Conservation (phyloP, 495 filamentous ascomycete genomes). For the Lophiotrema nucula region DNA sequence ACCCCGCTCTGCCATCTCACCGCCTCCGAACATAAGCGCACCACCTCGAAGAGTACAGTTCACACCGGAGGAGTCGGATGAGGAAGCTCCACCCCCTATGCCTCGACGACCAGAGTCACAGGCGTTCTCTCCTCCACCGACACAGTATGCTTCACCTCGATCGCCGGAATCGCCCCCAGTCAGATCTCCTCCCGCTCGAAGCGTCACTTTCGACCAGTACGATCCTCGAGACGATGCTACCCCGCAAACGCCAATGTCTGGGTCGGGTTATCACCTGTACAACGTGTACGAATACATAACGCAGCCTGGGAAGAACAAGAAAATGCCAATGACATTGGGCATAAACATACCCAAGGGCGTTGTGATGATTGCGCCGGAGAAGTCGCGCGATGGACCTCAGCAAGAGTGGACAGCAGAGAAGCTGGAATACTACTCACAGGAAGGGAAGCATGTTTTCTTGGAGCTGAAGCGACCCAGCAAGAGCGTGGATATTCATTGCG, state of each 20-base stretch:
- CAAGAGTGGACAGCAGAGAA: slow-evolving; percentile 94
- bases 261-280: slow-evolving; percentile 85
- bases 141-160: slow-evolving; percentile 51
- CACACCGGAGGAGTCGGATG: slow-evolving; percentile 60
- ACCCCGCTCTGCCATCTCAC: slow-evolving; percentile 42
- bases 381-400: slow-evolving; percentile 68
- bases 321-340: slow-evolving; percentile 91
- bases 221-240: slow-evolving; percentile 30
- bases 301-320: slow-evolving; percentile 92
- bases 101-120: slow-evolving; percentile 69
- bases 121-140: slow-evolving; percentile 52
- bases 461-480: slow-evolving; percentile 88
- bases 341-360: slow-evolving; percentile 82
- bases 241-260: slow-evolving; percentile 49
- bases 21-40: slow-evolving; percentile 45
- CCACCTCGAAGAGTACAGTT: slow-evolving; percentile 50
- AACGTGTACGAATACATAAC: slow-evolving; percentile 96
- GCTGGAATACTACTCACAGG: slow-evolving; percentile 90
- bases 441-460: slow-evolving; percentile 97
- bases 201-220: slow-evolving; percentile 32
- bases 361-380: slow-evolving; percentile 90
- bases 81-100: slow-evolving; percentile 59
- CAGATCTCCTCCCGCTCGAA: slow-evolving; percentile 57
- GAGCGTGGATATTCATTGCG: slow-evolving; percentile 94
- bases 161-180: slow-evolving; percentile 44